These are phyloP conservation scores for Collybia sordida DNA, from an alignment of 768 basidiomycete species.

Conservation along the genomic window DNA sequence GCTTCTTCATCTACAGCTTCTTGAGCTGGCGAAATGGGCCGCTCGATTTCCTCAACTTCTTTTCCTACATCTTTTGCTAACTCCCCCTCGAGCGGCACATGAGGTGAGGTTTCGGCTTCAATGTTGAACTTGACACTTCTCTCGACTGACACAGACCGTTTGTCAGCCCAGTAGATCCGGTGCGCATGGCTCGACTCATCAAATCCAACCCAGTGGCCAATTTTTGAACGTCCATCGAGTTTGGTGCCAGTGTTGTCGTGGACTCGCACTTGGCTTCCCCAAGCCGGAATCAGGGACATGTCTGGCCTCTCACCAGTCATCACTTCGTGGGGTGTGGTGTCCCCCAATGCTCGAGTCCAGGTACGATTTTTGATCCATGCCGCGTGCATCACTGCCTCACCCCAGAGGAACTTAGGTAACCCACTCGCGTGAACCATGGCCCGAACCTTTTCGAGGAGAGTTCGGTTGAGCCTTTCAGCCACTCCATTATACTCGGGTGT, in stretches of 20 bases:
- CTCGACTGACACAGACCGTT: constrained; percentile 21
- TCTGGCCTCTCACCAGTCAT: constrained; percentile 25
- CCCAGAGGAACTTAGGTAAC: constrained; percentile 34
- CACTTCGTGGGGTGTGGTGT: constrained; percentile 22
- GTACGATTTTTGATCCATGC: constrained; percentile 33
- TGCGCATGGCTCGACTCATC: constrained; percentile 27
- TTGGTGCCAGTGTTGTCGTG: constrained; percentile 20
- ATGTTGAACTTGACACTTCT: constrained; percentile 16
- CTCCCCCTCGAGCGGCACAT: constrained; percentile 5
- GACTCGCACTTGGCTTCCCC: constrained; percentile 27
- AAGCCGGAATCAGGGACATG: constrained; percentile 22
- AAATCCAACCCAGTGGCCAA: constrained; percentile 34
- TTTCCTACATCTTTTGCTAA: no score
- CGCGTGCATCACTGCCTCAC: constrained; percentile 28
- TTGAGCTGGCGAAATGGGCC: not conserved
- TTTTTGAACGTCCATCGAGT: constrained; percentile 19
- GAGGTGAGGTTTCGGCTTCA: not conserved
- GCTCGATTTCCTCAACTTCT: not conserved
- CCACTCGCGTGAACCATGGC: constrained; percentile 24
- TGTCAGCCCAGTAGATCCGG: constrained; percentile 32
- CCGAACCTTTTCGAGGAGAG: constrained; percentile 19
- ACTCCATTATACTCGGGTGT: no score
- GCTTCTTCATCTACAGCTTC: not conserved
- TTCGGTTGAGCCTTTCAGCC: constrained; percentile 32
- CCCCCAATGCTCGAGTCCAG: constrained; percentile 19